Evolutionary conservation across 345 rosid genomes (phyloP).

Genomic region (Syzygium grande): DNA sequence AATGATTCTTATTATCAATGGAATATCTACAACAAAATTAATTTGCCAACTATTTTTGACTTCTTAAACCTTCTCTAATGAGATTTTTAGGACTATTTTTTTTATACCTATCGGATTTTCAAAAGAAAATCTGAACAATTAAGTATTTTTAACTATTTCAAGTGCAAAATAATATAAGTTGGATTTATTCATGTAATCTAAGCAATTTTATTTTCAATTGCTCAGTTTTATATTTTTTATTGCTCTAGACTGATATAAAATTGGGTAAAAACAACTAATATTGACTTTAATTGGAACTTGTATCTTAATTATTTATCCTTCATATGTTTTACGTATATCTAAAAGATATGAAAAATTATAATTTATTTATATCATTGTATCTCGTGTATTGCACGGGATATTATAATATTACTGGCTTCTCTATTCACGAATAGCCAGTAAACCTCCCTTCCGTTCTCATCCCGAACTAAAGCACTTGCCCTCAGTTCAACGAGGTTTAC

Average conservation of each 20-base stretch:
- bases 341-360: neutral
- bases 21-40: too few relatives aligned
- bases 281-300: neutral
- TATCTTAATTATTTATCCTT: neutral
- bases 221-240: neutral
- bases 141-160: neutral
- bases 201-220: neutral
- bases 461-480: too few relatives aligned
- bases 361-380: too few relatives aligned
- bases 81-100: too few relatives aligned
- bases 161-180: neutral
- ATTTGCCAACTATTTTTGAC: accelerated
- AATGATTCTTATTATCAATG: neutral
- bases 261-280: neutral
- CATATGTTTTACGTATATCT: neutral
- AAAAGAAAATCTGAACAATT: too few relatives aligned
- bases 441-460: too few relatives aligned
- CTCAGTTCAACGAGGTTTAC: neutral
- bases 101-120: too few relatives aligned
- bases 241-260: neutral
- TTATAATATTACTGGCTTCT: too few relatives aligned
- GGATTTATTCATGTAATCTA: neutral
- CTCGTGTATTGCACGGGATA: neutral
- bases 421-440: too few relatives aligned
- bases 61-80: too few relatives aligned